Percentiles rank a stretch among this genome's conserved stretches.
Evolutionary conservation across 306 rosid genomes (phyloP).

Genomic region (Castanea sativa): DNA sequence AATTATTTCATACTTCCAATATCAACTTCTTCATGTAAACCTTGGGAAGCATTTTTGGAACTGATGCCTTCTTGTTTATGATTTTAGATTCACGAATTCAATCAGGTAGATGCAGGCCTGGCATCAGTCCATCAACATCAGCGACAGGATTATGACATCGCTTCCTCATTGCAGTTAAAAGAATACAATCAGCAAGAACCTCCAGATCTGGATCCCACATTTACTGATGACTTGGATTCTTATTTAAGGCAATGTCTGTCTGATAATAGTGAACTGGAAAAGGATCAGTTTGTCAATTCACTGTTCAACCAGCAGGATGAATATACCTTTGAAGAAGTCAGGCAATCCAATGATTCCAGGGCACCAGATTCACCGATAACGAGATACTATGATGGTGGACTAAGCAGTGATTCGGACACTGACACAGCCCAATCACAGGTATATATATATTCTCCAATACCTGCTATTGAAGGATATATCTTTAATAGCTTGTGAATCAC

Average conservation of each 20-base stretch:
- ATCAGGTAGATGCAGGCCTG: neutral
- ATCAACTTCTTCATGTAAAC: neutral
- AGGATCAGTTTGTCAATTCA: slow-evolving; percentile 6
- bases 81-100: slow-evolving; percentile 9
- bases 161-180: neutral
- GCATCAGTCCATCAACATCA: neutral
- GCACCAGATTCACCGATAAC: slow-evolving; percentile 4
- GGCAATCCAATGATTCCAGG: neutral
- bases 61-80: slow-evolving; percentile 12
- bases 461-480: neutral
- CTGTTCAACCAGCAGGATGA: neutral
- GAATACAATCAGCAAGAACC: neutral
- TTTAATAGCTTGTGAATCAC: neutral
- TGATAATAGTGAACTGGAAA: slow-evolving; percentile 18
- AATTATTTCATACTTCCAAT: neutral
- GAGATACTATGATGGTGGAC: slow-evolving; percentile 15
- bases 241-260: neutral
- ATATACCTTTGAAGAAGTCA: neutral
- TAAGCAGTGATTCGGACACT: slow-evolving; percentile 35
- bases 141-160: neutral
- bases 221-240: neutral
- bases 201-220: neutral
- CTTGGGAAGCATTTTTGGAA: slow-evolving; percentile 4
- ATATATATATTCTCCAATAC: slow-evolving; percentile 21
- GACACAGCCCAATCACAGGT: slow-evolving; percentile 40